Evolutionary conservation across 176 grass and related monocot species (phyloP).

Genomic region (Zoysia japonica): DNA sequence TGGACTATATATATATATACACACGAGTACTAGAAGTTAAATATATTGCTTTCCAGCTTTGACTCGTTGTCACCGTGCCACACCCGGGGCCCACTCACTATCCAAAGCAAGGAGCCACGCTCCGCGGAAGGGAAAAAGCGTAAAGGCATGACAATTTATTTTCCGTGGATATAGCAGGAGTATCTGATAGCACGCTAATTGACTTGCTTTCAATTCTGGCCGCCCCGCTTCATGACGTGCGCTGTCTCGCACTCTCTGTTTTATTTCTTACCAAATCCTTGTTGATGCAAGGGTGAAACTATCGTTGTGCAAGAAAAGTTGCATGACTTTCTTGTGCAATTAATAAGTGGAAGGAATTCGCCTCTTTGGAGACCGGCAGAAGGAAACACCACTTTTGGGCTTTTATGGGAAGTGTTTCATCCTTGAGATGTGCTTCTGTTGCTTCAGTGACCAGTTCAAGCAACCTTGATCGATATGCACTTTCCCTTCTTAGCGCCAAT

Average conservation of each 20-base stretch:
- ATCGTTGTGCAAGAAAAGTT: not conserved
- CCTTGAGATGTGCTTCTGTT: not conserved
- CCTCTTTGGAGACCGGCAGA: not conserved
- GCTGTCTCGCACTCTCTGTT: too few species aligned
- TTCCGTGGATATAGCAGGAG: not conserved
- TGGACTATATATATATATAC: too few species aligned
- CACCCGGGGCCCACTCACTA: conserved; percentile 17
- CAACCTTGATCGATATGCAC: not conserved
- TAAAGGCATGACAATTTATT: not conserved
- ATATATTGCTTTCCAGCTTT: conserved; percentile 39
- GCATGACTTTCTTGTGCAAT: not conserved
- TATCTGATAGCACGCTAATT: conserved; percentile 27
- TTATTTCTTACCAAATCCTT: too few species aligned
- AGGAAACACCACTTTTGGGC: not conserved
- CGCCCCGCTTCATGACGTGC: not conserved
- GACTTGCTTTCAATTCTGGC: not conserved
- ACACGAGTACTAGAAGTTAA: too few species aligned
- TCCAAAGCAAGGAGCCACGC: conserved; percentile 2
- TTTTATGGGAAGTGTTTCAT: conserved; percentile 2
- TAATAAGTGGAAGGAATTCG: not conserved
- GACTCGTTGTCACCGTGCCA: not conserved
- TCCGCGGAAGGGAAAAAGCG: not conserved
- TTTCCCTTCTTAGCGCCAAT: not conserved
- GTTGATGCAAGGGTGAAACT: not conserved
- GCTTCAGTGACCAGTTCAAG: not conserved